Conservation (phyloP, 2,329 filamentous ascomycete genomes). For the Diaporthe aspalathi region DNA sequence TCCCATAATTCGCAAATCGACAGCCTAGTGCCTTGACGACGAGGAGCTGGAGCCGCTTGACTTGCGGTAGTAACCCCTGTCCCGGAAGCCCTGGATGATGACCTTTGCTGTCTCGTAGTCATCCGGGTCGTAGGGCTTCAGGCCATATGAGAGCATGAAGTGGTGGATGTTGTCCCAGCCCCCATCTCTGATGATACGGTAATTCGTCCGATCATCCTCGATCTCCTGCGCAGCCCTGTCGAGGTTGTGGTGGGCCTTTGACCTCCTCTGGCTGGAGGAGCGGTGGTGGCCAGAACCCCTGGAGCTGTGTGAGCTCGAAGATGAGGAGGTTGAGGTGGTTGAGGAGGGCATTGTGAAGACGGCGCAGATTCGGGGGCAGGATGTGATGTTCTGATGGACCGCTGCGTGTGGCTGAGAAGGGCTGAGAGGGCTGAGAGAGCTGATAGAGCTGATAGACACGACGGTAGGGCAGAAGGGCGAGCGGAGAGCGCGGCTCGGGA, state of each 20-base stretch:
- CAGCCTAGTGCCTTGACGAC: constrained; percentile 12
- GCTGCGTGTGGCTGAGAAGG: too few relatives aligned
- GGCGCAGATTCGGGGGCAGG: not conserved
- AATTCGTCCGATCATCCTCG: constrained; percentile 39
- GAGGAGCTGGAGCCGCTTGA: constrained; percentile 27
- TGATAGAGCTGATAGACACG: constrained; percentile 16
- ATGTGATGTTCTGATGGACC: not conserved
- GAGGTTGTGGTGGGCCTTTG: constrained; percentile 39
- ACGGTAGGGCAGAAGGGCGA: not conserved
- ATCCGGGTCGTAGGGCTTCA: constrained; percentile 38
- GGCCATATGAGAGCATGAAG: constrained; percentile 39
- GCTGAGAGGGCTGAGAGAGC: constrained; percentile 20
- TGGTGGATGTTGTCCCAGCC: constrained; percentile 40
- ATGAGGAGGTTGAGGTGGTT: constrained; percentile 35
- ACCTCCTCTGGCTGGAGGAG: constrained; percentile 34
- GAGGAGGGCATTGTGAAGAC: constrained; percentile 34
- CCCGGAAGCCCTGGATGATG: constrained; percentile 40
- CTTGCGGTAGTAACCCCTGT: constrained; percentile 37
- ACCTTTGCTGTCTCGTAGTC: constrained; percentile 40
- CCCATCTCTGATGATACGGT: constrained; percentile 38
- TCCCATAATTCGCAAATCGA: constrained; percentile 8
- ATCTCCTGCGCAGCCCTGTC: constrained; percentile 34
- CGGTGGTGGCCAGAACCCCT: constrained; percentile 29
- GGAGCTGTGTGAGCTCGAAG: constrained; percentile 33
- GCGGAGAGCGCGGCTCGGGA: constrained; percentile 30